Evolutionary conservation across 495 filamentous ascomycete genomes (phyloP).

Genomic region (Delitschia confertaspora): DNA sequence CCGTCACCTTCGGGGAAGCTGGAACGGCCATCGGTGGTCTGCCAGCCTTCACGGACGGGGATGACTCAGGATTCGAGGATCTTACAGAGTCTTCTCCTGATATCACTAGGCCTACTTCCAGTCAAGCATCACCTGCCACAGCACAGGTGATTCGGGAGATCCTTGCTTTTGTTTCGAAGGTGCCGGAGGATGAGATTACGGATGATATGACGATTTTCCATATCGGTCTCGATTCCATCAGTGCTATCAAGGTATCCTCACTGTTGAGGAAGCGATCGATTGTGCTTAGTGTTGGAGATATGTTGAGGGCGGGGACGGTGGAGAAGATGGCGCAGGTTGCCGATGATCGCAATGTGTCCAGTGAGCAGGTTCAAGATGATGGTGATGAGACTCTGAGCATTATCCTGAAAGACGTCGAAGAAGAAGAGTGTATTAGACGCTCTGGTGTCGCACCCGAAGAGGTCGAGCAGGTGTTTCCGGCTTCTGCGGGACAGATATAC

Average conservation of each 20-base stretch:
- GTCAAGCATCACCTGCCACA: slow-evolving; percentile 34
- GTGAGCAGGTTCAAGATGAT: slow-evolving; percentile 8
- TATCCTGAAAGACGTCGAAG: slow-evolving; percentile 33
- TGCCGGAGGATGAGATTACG: slow-evolving; percentile 52
- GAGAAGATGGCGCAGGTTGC: slow-evolving; percentile 44
- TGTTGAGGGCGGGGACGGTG: slow-evolving; percentile 56
- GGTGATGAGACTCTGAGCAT: slow-evolving; percentile 27
- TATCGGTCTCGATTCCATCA: slow-evolving; percentile 84
- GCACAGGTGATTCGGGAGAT: slow-evolving; percentile 51
- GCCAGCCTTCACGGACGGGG: slow-evolving; percentile 28
- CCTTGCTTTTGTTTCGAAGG: slow-evolving; percentile 54
- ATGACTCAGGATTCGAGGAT: slow-evolving; percentile 11
- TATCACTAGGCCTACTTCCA: too few relatives aligned
- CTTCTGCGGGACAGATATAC: slow-evolving; percentile 61
- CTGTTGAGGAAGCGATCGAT: slow-evolving; percentile 54
- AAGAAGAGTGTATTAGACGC: slow-evolving; percentile 26
- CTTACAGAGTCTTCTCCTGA: too few relatives aligned
- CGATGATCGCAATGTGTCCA: slow-evolving; percentile 22
- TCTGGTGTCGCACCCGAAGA: slow-evolving; percentile 33
- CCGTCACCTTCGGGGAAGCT: slow-evolving; percentile 42
- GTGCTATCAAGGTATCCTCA: slow-evolving; percentile 64
- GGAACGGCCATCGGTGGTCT: slow-evolving; percentile 48
- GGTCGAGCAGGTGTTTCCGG: slow-evolving; percentile 51
- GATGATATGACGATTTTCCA: slow-evolving; percentile 66
- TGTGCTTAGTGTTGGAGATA: slow-evolving; percentile 51